Base-by-base conservation (phyloP, 495 filamentous ascomycete genomes). In the Hypoxylon subgilvum region DNA sequence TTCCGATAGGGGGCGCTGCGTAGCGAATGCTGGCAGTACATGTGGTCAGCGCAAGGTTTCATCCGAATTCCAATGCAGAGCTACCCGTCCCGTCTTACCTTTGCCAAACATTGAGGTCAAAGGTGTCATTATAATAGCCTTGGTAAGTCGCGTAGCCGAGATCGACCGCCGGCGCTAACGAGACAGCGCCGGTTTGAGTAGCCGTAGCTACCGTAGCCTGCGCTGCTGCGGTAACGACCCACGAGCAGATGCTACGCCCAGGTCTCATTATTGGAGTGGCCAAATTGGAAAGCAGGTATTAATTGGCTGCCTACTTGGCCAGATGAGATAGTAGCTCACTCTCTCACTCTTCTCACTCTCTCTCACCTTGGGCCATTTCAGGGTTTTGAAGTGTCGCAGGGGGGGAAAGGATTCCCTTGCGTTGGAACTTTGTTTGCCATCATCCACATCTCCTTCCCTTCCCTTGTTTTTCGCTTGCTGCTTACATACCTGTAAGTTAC, bases 101-200 rank as follows among this genome's bases (percentile, higher is more conserved):
- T 50, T 71, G 74, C 72, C 72, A 76, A 39, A 63, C 60, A 61
- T 76, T 75, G 18, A 76, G 44, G 6, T 66, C 70, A 16, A 57
- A 69, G 0, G 72, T 53, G 0, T 64, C 18, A 40, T 74, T 67
- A 35, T 61, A 55, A 19, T 66, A 68, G 13, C 74, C 74, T 23
- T 69, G 52, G 44, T 77, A 75, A 45, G 70, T 74, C 43, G 73
- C 73, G 40, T 77, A 76, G 19, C 74, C 74, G 10, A 73, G 41
- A 57, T 75, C 52, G 30, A 74, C 72, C 2, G 66, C 63, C 10
- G 66, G 69, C 13, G 39, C 36, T 0, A 66, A 45, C 10, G 50
- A 17, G 22, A 39, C 30, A 43, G 31, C 13, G 27, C 6, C 25
- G 28, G 23, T 2, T 27, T 25, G 40, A 38, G 8, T 34, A 40